Conservation (phyloP, 1,284 basidiomycete species). For the Ceratobasidium sp. region DNA sequence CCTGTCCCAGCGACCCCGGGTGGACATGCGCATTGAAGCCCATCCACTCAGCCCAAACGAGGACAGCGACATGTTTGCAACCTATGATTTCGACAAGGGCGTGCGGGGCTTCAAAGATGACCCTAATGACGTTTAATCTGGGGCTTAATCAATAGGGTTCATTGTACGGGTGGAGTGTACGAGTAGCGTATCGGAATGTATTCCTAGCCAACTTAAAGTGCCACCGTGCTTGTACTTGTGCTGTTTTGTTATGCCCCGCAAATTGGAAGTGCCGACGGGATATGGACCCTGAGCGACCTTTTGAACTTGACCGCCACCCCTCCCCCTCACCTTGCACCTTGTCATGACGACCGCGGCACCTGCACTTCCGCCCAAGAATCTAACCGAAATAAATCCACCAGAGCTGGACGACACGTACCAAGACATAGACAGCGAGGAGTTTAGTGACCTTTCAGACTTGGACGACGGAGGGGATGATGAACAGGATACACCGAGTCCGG, state of each 20-base stretch:
- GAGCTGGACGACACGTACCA: slow-evolving; percentile 27
- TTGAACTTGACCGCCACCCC: slow-evolving; percentile 35
- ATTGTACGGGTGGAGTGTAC: too few relatives aligned
- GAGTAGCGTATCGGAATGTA: too few relatives aligned
- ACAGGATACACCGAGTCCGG: slow-evolving; percentile 3
- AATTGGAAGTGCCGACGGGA: slow-evolving; percentile 3
- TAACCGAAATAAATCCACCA: neutral
- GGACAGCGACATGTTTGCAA: slow-evolving; percentile 23
- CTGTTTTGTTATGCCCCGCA: slow-evolving; percentile 17
- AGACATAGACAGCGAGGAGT: slow-evolving; percentile 39
- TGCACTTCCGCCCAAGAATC: neutral
- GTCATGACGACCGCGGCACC: neutral
- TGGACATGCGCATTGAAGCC: slow-evolving; percentile 23
- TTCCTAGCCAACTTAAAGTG: too few relatives aligned
- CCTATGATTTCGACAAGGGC: slow-evolving; percentile 25
- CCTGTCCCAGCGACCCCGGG: slow-evolving; percentile 8
- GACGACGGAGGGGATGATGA: slow-evolving; percentile 24
- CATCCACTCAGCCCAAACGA: slow-evolving; percentile 14
- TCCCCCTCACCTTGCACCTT: slow-evolving; percentile 1
- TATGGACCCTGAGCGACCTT: slow-evolving; percentile 23
- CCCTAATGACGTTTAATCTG: too few relatives aligned
- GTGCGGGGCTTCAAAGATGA: neutral
- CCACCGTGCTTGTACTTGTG: slow-evolving; percentile 23
- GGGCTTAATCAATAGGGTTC: too few relatives aligned
- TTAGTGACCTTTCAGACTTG: slow-evolving; percentile 17